Percentiles rank a stretch among this genome's conserved stretches.
phyloP scores from a whole-genome alignment of 2,329 filamentous ascomycete species.

The Daldinia sp. region DNA sequence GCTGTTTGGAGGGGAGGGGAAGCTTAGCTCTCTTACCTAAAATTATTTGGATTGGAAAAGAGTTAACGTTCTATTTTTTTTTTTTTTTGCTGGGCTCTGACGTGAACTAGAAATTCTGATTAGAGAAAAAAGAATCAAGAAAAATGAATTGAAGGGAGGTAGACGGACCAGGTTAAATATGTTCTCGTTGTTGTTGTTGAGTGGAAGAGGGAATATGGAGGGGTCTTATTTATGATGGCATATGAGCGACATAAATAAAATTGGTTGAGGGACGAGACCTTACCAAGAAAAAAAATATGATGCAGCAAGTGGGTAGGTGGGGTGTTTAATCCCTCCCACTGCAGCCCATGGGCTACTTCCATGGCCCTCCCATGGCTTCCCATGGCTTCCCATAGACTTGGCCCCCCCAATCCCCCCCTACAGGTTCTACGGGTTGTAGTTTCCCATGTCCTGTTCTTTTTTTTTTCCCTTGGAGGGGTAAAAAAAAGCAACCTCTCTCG shows the following conservation, averaged over 20 bases:
- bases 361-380: neutral
- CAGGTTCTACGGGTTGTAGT: conserved; percentile 5
- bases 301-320: conserved; percentile 38
- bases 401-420: neutral
- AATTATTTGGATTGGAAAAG: conserved; percentile 11
- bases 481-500: conserved; percentile 29
- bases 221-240: conserved; percentile 41
- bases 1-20: conserved; percentile 22
- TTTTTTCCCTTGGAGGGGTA: conserved; percentile 33
- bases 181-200: conserved; percentile 39
- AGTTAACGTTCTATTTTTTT: conserved; percentile 4
- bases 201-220: conserved; percentile 35
- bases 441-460: neutral
- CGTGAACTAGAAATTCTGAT: conserved; percentile 27
- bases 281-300: conserved; percentile 42
- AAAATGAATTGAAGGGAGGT: conserved; percentile 7
- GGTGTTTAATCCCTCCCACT: conserved; percentile 33
- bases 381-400: conserved; percentile 12
- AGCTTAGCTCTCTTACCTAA: conserved; percentile 31
- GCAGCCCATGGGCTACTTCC: conserved; percentile 1
- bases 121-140: conserved; percentile 27
- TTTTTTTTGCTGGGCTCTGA: conserved; percentile 8
- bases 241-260: conserved; percentile 44
- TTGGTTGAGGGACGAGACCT: conserved; percentile 34
- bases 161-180: conserved; percentile 37